Base-by-base conservation (phyloP, 139 green algal species). In the Chlorella sp. region DNA sequence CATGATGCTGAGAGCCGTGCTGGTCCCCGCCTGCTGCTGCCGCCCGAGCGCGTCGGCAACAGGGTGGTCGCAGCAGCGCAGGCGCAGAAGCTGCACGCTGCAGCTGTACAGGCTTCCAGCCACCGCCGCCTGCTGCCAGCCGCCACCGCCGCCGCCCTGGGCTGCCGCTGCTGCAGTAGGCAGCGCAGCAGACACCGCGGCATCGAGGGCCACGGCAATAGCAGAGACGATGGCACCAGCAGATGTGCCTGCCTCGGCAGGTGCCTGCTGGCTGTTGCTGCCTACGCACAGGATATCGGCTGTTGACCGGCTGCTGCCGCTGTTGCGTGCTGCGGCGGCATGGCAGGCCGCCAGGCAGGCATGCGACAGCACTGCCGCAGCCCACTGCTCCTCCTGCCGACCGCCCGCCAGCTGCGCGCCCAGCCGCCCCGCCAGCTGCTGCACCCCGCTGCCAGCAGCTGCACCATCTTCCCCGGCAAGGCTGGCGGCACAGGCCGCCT, bases 11-110 rank as follows among this genome's bases (percentile, higher is more conserved):
- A 80, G 21, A 26, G 24, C 26, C 7, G 15, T 26, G 42, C 75
- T 80, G 76, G 60, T 14, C 57, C 37, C 71, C 0, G 21, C 37
- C 76, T 86, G 60, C 76, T 48, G 86, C 66, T 22, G 64, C 32
- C 60, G 60, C 16, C 48, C 48, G 28, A 85, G 37, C 28, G 36
- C 76, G 3, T 86, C 76, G 40, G 77, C 86, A 18, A 37, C 86
- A 2, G 86, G 77, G 36, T 66, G 37, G 53, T 83, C 60, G n/a
- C 61, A 61, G 87, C 87, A 90, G 28, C 66, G 87, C 87, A 90
- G 64, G 12, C 61, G 78, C 37, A 90, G 87, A 61, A 86, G 77
- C 24, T 57, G 36, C 26, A 64, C 61, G 19, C 60, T 57, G 64
- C 87, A 34, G 42, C 78, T 28, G 40, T 75, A 90, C 75, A 90